A percentile compares a stretch with the other conserved stretches of the same genome.
phyloP scores from a whole-genome alignment of 495 filamentous ascomycete species.

The Penicillium psychrofluorescens region DNA sequence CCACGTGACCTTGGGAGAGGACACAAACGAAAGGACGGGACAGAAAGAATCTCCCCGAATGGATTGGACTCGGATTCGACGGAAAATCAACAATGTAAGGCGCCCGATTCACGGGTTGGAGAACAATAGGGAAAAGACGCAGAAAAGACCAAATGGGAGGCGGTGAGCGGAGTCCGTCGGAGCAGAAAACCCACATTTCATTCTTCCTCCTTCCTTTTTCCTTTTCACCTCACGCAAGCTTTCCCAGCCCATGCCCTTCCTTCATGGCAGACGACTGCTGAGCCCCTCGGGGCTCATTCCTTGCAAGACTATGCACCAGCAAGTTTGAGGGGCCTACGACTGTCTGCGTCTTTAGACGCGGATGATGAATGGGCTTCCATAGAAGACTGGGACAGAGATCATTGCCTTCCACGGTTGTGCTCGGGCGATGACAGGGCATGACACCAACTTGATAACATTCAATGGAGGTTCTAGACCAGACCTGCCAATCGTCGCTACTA shows the following conservation, averaged over 20 bases:
- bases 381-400: constrained; percentile 37
- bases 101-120: neutral
- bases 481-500: constrained; percentile 39
- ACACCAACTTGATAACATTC: neutral
- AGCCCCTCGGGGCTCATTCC: constrained; percentile 16
- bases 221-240: constrained; percentile 27
- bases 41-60: constrained; percentile 3
- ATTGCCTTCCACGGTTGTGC: neutral
- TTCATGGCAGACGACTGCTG: constrained; percentile 23
- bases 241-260: constrained; percentile 22
- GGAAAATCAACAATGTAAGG: constrained; percentile 10
- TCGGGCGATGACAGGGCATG: constrained; percentile 1
- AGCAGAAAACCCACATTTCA: neutral
- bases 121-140: constrained; percentile 10
- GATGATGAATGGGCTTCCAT: constrained; percentile 41
- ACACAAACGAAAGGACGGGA: neutral
- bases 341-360: constrained; percentile 13
- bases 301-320: constrained; percentile 39
- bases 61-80: constrained; percentile 5
- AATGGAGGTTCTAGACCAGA: neutral
- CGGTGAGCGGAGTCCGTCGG: constrained; percentile 3
- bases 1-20: neutral
- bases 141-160: constrained; percentile 11
- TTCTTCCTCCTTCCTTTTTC: constrained; percentile 1
- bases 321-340: constrained; percentile 41